phyloP scores from a whole-genome alignment of 2,329 filamentous ascomycete species.

The Neobulgaria alba region DNA sequence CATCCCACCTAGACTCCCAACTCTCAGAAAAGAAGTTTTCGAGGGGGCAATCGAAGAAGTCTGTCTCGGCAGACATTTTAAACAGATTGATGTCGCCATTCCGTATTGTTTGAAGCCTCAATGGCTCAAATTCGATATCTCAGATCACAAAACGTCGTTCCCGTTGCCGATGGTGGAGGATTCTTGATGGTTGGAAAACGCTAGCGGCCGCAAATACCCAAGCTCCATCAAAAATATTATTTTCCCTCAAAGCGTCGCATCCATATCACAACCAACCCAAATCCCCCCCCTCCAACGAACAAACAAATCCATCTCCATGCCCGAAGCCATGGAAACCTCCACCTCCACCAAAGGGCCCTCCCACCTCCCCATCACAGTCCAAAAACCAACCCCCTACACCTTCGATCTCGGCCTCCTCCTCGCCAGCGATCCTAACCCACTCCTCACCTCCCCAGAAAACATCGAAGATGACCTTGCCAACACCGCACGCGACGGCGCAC shows the following conservation, averaged over 20 bases:
- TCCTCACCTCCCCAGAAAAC: conserved; percentile 41
- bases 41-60: conserved; percentile 27
- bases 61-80: conserved; percentile 48
- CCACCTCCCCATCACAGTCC: conserved; percentile 53
- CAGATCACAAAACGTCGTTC: too few relatives aligned
- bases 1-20: too few relatives aligned
- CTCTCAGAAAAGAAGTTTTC: conserved; percentile 1
- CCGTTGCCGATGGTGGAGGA: too few relatives aligned
- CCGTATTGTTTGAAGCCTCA: conserved; percentile 2
- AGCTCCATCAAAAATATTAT: too few relatives aligned
- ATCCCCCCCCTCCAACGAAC: background rate
- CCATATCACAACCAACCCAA: too few relatives aligned
- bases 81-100: conserved; percentile 50
- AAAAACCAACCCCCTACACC: conserved; percentile 81
- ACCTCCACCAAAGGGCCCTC: conserved; percentile 8
- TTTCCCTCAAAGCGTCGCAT: too few relatives aligned
- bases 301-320: conserved; percentile 2
- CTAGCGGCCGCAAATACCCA: conserved; percentile 9
- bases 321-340: conserved; percentile 1
- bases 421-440: conserved; percentile 78
- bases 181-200: too few relatives aligned
- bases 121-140: too few relatives aligned
- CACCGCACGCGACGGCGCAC: conserved; percentile 80
- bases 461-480: conserved; percentile 62
- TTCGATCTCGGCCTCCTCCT: conserved; percentile 87